Conservation (phyloP, 768 basidiomycete genomes). For the Mycena galopus region DNA sequence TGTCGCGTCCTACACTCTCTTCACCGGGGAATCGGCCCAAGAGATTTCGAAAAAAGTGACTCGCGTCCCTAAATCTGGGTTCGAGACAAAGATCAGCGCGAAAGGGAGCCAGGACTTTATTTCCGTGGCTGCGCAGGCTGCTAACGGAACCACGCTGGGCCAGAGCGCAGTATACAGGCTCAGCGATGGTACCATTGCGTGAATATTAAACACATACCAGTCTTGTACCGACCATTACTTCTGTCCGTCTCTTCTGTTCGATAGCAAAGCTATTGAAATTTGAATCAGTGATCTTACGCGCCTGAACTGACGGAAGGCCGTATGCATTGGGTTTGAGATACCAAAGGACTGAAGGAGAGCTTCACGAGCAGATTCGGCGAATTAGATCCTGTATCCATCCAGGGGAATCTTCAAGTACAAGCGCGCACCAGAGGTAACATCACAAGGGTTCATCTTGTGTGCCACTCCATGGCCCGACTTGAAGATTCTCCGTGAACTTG, state of each 20-base stretch:
- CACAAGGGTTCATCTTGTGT: no score
- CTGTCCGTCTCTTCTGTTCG: not conserved
- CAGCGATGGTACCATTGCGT: constrained; percentile 4
- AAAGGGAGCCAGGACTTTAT: constrained; percentile 4
- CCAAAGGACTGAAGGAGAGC: no score
- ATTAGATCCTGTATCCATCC: no score
- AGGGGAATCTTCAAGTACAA: no score
- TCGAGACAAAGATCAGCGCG: constrained; percentile 35
- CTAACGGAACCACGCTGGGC: constrained; percentile 22
- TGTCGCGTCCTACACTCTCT: constrained; percentile 24
- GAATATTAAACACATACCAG: not conserved
- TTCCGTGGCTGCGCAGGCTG: constrained; percentile 14
- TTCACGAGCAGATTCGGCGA: no score
- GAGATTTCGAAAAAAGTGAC: not conserved
- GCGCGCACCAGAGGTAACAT: no score
- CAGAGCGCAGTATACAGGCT: constrained; percentile 17
- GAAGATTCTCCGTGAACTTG: no score
- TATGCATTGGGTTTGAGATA: no score
- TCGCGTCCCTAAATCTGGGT: constrained; percentile 24
- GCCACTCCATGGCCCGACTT: no score
- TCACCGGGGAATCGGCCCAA: constrained; percentile 13
- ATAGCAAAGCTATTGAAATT: not conserved
- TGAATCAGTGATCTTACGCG: no score
- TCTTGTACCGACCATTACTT: not conserved
- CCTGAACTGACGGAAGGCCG: no score